phyloP scores from a whole-genome alignment of 139 green algal genomes.

The Zygnema cylindricum region DNA sequence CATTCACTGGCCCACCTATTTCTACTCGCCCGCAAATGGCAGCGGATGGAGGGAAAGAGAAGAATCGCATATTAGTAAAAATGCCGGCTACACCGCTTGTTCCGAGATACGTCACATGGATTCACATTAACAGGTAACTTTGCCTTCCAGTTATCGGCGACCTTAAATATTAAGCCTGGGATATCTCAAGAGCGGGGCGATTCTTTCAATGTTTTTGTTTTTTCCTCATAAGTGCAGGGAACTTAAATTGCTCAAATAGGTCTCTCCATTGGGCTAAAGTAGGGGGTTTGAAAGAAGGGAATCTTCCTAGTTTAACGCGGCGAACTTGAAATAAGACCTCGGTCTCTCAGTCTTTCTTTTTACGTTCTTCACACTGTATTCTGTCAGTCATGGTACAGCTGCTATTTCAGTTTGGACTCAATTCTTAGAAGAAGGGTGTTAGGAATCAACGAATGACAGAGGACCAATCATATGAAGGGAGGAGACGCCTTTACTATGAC shows the following conservation, averaged over 20 bases:
- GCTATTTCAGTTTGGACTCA: not conserved
- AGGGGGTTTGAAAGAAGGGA: too few species aligned
- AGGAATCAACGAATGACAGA: conserved; percentile 54
- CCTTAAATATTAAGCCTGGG: too few species aligned
- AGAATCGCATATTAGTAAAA: not conserved
- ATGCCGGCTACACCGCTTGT: conserved; percentile 38
- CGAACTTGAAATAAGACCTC: not conserved
- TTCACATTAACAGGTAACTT: conserved; percentile 41
- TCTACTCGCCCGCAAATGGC: not conserved
- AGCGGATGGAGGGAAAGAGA: not conserved
- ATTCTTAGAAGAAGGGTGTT: not conserved
- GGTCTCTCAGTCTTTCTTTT: conserved; percentile 1
- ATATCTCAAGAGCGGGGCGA: too few species aligned
- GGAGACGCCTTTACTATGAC: conserved; percentile 47
- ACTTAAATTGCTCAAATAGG: too few species aligned
- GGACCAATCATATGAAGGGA: conserved; percentile 34
- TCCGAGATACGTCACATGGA: conserved; percentile 46
- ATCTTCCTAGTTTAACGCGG: not conserved
- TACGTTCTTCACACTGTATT: conserved; percentile 6
- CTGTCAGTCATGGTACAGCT: not conserved
- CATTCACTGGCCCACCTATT: not conserved
- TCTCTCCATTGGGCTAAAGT: too few species aligned
- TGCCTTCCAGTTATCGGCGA: too few species aligned
- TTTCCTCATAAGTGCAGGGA: too few species aligned
- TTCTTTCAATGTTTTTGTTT: too few species aligned